Base-by-base conservation (phyloP, 192 early-diverging fungal genomes). In the Nowakowskiella sp. region DNA sequence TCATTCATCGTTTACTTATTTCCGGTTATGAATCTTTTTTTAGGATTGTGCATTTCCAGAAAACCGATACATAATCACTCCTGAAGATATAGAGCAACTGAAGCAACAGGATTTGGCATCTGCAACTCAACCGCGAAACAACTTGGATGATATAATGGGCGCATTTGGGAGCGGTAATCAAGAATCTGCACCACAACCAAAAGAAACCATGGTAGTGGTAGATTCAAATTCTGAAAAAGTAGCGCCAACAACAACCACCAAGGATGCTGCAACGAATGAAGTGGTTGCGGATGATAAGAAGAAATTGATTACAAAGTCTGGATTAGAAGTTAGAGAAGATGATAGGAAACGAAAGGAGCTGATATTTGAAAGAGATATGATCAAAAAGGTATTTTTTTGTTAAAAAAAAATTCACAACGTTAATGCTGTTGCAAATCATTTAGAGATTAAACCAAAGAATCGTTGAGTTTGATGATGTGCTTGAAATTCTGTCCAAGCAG, bases 1-100 rank as follows among this genome's bases (percentile, higher is more conserved):
- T 19, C 16, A 21, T 34, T 3, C 30, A 26, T 9, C 16, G 22
- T 19, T 49, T 5, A 27, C 16, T 42, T 23, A 49, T 25, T 6
- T 27, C 7, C 7, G 19, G 8, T 47, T 27, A 16, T 24, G 31
- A 16, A 8, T 34, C 21, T 13, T 24, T 42, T 36, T 0, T 7
- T 16, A 74, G 55, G 23, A 33, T 13, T 33, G 54, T 10, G 64
- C 61, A 21, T 78, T 62, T 34, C 80, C 80, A 7, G 78, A 82
- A 60, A 54, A 62, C 19, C 54, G 78, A 9, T 68, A 62, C 53
- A 55, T 46, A 6, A 74, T 82, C 8, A 72, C 57, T 1, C 44
- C 65, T 6, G 71, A 53, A 0, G 80, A 81, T 56, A 71, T 81
- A 31, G 53, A 50, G 24, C 47, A 64, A 31, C 50, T 73, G 28